Conservation (phyloP, 768 basidiomycete genomes). For the Candolleomyces eurysporus region DNA sequence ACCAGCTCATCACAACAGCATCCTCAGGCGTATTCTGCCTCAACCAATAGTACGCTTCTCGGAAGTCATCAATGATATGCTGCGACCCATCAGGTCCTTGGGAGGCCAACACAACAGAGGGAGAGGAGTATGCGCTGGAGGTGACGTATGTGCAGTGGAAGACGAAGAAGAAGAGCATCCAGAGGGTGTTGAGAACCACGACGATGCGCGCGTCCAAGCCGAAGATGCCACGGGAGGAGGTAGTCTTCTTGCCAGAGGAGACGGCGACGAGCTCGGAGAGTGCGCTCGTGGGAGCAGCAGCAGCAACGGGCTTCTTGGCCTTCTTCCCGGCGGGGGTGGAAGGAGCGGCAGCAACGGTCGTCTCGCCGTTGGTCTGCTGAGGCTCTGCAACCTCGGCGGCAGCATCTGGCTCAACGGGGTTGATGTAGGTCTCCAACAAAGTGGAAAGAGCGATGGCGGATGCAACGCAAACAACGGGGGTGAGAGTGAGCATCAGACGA, state of each 20-base stretch:
- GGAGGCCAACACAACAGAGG: conserved; percentile 92
- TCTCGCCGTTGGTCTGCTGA: conserved; percentile 19
- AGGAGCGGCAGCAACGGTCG: conserved; percentile 26
- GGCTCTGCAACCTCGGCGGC: conserved; percentile 27
- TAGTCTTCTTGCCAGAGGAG: conserved; percentile 31
- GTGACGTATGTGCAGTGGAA: conserved; percentile 98
- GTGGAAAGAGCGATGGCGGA: conserved; percentile 89
- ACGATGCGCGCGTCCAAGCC: conserved; percentile 80
- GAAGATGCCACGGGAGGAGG: conserved; percentile 65
- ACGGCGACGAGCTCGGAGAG: conserved; percentile 42
- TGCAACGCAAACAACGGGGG: conserved; percentile 93
- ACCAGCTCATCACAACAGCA: conserved; percentile 98
- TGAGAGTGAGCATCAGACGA: conserved; percentile 95
- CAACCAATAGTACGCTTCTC: conserved; percentile 99
- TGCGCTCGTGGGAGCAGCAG: conserved; percentile 24
- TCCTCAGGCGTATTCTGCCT: conserved; percentile 91
- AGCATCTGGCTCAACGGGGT: conserved; percentile 67
- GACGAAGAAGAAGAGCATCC: conserved; percentile 87
- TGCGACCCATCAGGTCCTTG: conserved; percentile 78
- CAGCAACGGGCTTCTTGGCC: conserved; percentile 50
- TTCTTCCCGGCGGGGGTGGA: conserved; percentile 47
- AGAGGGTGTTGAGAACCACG: conserved; percentile 71
- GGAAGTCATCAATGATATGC: conserved; percentile 97
- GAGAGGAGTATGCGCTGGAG: conserved; percentile 92
- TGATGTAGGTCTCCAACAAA: conserved; percentile 86